Conservation (phyloP, 1,284 basidiomycete genomes). For the Tilletia walkeri region DNA sequence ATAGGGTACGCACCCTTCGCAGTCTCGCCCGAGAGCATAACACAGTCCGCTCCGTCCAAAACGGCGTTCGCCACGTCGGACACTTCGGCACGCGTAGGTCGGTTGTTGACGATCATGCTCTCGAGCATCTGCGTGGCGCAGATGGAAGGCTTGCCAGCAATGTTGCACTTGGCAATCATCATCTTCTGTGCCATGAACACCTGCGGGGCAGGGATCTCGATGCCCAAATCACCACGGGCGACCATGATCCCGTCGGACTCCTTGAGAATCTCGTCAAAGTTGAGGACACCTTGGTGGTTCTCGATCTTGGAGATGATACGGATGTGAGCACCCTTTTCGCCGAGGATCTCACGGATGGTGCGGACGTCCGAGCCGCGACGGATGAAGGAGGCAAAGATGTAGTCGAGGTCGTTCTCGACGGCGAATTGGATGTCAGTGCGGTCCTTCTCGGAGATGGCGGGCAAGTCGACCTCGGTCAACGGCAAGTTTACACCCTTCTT, state of each 20-base stretch:
- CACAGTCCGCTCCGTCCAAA: slow-evolving; percentile 55
- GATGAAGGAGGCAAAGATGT: slow-evolving; percentile 62
- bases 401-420: slow-evolving; percentile 96
- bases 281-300: slow-evolving; percentile 56
- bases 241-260: slow-evolving; percentile 56
- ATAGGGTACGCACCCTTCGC: slow-evolving; percentile 55
- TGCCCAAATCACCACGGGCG: slow-evolving; percentile 55
- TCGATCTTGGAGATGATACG: slow-evolving; percentile 56
- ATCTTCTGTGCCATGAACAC: slow-evolving; percentile 56
- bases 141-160: slow-evolving; percentile 76
- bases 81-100: slow-evolving; percentile 55
- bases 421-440: slow-evolving; percentile 82
- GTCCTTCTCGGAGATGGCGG: slow-evolving; percentile 96
- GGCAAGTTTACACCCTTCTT: slow-evolving; percentile 99
- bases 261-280: slow-evolving; percentile 56
- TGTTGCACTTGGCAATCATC: slow-evolving; percentile 57
- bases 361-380: slow-evolving; percentile 50
- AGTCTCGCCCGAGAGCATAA: slow-evolving; percentile 56
- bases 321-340: slow-evolving; percentile 54
- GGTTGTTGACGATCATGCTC: slow-evolving; percentile 61
- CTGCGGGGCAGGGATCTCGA: slow-evolving; percentile 63
- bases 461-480: slow-evolving; percentile 95
- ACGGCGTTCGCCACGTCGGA: slow-evolving; percentile 56
- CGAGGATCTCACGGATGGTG: slow-evolving; percentile 53
- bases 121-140: slow-evolving; percentile 99